A percentile compares a stretch with the other conserved stretches of the same genome.
Conservation (phyloP, 2,329 filamentous ascomycete genomes). For the Claviceps arundinis region DNA sequence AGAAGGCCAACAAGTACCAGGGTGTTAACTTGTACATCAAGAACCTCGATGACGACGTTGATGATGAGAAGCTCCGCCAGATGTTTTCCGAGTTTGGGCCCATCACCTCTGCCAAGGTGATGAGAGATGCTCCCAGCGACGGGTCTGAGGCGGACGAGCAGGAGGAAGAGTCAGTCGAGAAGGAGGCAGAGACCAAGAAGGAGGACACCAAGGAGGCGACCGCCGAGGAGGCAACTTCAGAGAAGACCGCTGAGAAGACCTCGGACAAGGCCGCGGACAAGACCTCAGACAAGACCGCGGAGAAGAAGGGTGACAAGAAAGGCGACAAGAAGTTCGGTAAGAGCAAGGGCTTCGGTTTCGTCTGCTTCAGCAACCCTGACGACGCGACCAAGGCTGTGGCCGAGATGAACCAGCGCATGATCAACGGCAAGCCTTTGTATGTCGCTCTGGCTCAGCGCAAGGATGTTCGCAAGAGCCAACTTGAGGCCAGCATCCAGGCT, state of each 20-base stretch:
- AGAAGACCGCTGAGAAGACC: constrained; percentile 47
- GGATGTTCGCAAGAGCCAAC: constrained; percentile 98
- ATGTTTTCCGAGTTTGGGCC: constrained; percentile 85
- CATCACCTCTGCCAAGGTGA: constrained; percentile 98
- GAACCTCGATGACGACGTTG: constrained; percentile 92
- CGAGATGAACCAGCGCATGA: constrained; percentile 99
- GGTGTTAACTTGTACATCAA: constrained; percentile 99
- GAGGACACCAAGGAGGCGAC: constrained; percentile 28
- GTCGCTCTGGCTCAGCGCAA: constrained; percentile 97
- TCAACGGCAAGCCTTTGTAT: constrained; percentile 91
- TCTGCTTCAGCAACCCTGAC: constrained; percentile 99
- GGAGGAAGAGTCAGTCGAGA: constrained; percentile 36
- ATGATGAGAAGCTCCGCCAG: constrained; percentile 93
- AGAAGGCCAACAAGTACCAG: constrained; percentile 99
- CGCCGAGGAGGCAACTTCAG: constrained; percentile 32
- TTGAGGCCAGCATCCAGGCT: constrained; percentile 97
- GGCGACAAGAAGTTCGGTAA: constrained; percentile 65
- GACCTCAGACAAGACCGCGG: too few relatives aligned
- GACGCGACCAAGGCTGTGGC: constrained; percentile 98
- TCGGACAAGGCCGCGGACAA: constrained; percentile 94
- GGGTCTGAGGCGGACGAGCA: constrained; percentile 42
- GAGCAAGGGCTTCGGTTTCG: constrained; percentile 99
- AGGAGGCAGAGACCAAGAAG: constrained; percentile 36
- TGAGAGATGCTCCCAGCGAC: constrained; percentile 65
- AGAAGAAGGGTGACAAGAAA: constrained; percentile 46